Percentiles rank a stretch among this genome's conserved stretches.
phyloP scores from a whole-genome alignment of 1,139 yeast genomes.

The Scheffersomyces quercinus region DNA sequence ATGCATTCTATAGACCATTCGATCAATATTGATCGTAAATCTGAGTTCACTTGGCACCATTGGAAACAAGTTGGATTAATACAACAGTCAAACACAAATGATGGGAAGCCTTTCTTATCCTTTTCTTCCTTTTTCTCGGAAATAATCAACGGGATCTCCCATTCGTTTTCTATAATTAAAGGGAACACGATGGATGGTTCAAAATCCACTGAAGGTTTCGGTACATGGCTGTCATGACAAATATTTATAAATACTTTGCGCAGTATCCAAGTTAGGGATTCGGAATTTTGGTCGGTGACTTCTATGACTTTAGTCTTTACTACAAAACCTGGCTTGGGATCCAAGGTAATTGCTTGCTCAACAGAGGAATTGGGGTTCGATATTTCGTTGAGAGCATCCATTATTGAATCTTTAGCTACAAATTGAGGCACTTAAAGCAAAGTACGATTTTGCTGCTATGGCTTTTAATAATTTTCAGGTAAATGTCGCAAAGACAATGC shows the following conservation, averaged over 20 bases:
- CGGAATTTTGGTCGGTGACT: conserved; percentile 18
- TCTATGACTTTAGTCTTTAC: conserved; percentile 56
- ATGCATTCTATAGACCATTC: conserved; percentile 72
- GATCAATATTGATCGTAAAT: conserved; percentile 47
- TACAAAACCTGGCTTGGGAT: conserved; percentile 65
- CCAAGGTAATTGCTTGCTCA: conserved; percentile 9
- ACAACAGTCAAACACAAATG: conserved; percentile 76
- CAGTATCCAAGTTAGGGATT: conserved; percentile 23
- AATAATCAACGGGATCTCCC: conserved; percentile 84
- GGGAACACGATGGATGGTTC: conserved; percentile 62
- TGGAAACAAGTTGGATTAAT: conserved; percentile 60
- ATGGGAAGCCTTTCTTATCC: conserved; percentile 70
- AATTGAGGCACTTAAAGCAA: too few relatives aligned
- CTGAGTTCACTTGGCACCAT: conserved; percentile 59
- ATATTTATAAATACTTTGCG: conserved; percentile 79
- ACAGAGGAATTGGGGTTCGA: too few relatives aligned
- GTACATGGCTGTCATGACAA: conserved; percentile 66
- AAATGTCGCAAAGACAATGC: too few relatives aligned
- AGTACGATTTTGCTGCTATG: too few relatives aligned
- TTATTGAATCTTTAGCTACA: too few relatives aligned
- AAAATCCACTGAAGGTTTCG: conserved; percentile 50
- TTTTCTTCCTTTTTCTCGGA: conserved; percentile 53
- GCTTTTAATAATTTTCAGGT: too few relatives aligned
- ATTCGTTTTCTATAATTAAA: conserved; percentile 65
- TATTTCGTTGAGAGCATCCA: too few relatives aligned